Base-by-base conservation (phyloP, 2,329 filamentous ascomycete species). In the Macroventuria anomochaeta region DNA sequence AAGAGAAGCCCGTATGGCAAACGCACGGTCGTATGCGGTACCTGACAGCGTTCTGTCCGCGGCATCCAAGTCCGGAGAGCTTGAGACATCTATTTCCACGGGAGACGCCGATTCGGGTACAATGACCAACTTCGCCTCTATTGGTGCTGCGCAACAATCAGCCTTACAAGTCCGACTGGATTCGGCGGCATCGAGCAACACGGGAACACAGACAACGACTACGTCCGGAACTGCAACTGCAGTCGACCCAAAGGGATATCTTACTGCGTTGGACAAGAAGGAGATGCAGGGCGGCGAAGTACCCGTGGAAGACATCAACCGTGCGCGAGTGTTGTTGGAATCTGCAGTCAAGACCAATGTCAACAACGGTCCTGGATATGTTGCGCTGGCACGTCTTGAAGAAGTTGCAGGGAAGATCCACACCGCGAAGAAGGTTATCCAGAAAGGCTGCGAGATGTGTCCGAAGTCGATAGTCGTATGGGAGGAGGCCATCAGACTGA, bases 321-420 rank as follows among this genome's bases (percentile, higher is more conserved):
- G 95, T 75, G 95, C 96, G 15, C 86, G 95, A 59, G 88, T 93
- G 59, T 82, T 99, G 29, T 80, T 99, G n/a, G 92, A 96, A 71
- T 97, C 93, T 0, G 95, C 97, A 39, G 96, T 96, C 73, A 96
- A 95, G 76, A 97, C 93, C 7, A 99, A 99, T 73, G 91, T 93
- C 2, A 93, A 91, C 59, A 96, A 97, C 70, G 92, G 90, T 0
- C 90, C 95, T 8, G 95, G 92, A 17, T 99, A 96, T 90, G 96
- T 99, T 65, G 95, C 96, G 4, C 90, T 95, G 3, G 92, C 93
- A 13, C 86, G 95, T 68, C 77, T 99, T 40, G 96, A 99, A 74
- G 93, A 97, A 73, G 81, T 96, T 57, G 95, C 95, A 3, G 93
- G 93, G 37, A 96, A 96, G 76, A 89, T 90, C 50, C 92, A 96